Conservation (phyloP, 202 grass and related monocot species). For the Panicum virgatum region DNA sequence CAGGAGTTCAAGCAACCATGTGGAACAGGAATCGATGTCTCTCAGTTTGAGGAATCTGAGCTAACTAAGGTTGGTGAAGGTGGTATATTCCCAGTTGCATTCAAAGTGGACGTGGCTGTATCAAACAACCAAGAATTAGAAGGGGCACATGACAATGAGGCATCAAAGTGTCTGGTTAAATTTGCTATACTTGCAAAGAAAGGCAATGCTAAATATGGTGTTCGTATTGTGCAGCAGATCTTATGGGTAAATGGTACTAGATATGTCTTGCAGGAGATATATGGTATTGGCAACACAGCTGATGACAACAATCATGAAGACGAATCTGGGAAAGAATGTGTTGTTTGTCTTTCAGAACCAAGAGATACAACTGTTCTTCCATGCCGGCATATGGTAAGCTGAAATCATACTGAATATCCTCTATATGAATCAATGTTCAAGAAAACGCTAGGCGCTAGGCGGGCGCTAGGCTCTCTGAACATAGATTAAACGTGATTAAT, state of each 20-base stretch:
- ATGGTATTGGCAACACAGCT: slow-evolving; percentile 51
- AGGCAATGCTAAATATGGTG: slow-evolving; percentile 41
- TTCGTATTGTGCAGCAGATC: slow-evolving; percentile 54
- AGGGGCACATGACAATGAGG: slow-evolving; percentile 28
- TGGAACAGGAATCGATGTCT: slow-evolving; percentile 63
- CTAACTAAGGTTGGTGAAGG: slow-evolving; percentile 52
- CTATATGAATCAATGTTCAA: slow-evolving; percentile 22
- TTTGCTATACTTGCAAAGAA: slow-evolving; percentile 62
- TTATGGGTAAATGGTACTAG: slow-evolving; percentile 58
- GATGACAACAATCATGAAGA: slow-evolving; percentile 42
- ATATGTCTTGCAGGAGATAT: slow-evolving; percentile 75
- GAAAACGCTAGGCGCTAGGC: too few species aligned
- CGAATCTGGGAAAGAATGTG: slow-evolving; percentile 88
- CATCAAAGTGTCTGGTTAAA: slow-evolving; percentile 34
- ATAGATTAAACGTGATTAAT: too few species aligned
- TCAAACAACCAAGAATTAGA: slow-evolving; percentile 49
- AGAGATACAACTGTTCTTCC: slow-evolving; percentile 94
- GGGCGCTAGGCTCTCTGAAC: too few species aligned
- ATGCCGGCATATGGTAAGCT: slow-evolving; percentile 94
- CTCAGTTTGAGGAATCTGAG: slow-evolving; percentile 53
- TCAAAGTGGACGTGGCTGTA: slow-evolving; percentile 59
- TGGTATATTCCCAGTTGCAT: slow-evolving; percentile 56
- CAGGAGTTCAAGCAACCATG: slow-evolving; percentile 67
- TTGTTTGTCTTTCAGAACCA: slow-evolving; percentile 91
- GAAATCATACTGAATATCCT: slow-evolving; percentile 8